Conservation (phyloP, 2,329 filamentous ascomycete species). For the Hymenoscyphus albidus region DNA sequence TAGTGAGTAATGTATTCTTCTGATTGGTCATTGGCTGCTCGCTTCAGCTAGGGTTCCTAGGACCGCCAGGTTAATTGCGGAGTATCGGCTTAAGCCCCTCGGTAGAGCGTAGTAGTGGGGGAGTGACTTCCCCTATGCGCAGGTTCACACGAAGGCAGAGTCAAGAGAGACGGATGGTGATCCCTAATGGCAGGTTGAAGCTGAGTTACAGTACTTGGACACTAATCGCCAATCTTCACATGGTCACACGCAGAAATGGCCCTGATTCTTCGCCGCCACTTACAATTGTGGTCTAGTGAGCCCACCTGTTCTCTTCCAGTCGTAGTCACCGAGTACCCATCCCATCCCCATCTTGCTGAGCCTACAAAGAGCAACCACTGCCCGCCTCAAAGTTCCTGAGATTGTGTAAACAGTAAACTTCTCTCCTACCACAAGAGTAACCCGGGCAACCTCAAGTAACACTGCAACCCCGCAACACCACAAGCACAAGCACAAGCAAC, state of each 20-base stretch:
- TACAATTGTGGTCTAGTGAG: constrained; percentile 25
- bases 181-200: constrained; percentile 18
- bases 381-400: not conserved
- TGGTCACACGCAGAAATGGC: constrained; percentile 22
- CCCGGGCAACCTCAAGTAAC: not conserved
- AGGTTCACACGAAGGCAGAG: constrained; percentile 14
- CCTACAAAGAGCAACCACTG: not conserved
- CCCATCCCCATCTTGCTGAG: not conserved
- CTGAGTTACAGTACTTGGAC: constrained; percentile 8
- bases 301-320: not conserved
- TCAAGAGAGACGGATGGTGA: constrained; percentile 2
- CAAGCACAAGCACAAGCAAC: not conserved
- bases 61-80: too few relatives aligned
- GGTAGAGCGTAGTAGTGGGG: too few relatives aligned
- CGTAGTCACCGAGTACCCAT: too few relatives aligned
- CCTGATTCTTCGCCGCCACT: constrained; percentile 16
- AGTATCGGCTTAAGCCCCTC: too few relatives aligned
- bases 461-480: too few relatives aligned
- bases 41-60: too few relatives aligned
- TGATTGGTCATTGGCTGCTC: too few relatives aligned
- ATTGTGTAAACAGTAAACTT: not conserved
- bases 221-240: constrained; percentile 7
- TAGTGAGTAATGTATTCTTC: too few relatives aligned
- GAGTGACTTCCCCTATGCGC: constrained; percentile 16
- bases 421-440: not conserved